Conservation (phyloP, 129 eudicot genomes). For the Saposhnikovia divaricata region DNA sequence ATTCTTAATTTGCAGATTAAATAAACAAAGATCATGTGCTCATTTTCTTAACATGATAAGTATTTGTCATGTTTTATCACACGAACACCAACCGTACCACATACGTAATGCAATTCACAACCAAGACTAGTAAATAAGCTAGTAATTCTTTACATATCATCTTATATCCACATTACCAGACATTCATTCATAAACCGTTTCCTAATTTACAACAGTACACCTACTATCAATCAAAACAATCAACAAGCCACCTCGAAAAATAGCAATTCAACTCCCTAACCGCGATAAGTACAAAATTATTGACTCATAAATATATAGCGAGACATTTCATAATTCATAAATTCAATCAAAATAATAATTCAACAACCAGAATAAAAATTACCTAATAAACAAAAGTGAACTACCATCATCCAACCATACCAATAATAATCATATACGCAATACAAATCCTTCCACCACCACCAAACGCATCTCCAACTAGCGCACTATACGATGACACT, state of each 20-base stretch:
- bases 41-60: not conserved
- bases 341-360: not conserved
- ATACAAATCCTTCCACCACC: not conserved
- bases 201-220: not conserved
- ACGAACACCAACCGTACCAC: not conserved
- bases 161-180: not conserved
- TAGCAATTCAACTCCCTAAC: not conserved
- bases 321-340: not conserved
- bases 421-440: conserved; percentile 3
- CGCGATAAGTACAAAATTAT: too few relatives aligned
- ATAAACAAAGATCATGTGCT: not conserved
- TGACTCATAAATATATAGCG: not conserved
- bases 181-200: not conserved
- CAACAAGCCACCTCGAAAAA: not conserved
- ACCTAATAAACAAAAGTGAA: not conserved
- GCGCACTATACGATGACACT: not conserved
- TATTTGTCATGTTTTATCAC: too few relatives aligned
- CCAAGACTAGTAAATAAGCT: not conserved
- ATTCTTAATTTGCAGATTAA: too few relatives aligned
- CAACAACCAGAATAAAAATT: not conserved
- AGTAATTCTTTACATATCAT: not conserved
- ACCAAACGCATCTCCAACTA: not conserved
- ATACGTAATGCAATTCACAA: not conserved
- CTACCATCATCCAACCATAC: conserved; percentile 2
- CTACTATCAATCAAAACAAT: not conserved